Evolutionary conservation across 2,329 filamentous ascomycete genomes (phyloP).

Genomic region (Cryphonectria parasitica): DNA sequence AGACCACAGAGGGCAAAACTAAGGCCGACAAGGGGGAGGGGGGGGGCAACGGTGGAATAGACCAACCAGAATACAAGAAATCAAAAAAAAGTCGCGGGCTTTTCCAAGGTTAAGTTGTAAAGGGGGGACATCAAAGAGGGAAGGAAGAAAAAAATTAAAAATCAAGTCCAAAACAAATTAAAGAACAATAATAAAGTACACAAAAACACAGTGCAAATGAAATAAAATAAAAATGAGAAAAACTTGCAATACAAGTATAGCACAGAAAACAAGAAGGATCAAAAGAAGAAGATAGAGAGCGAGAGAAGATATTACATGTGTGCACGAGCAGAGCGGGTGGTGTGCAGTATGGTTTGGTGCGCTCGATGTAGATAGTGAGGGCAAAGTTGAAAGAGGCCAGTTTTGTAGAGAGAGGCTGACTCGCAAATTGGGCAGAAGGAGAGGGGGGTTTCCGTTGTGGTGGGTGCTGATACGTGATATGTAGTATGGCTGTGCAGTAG

Average conservation of each 20-base stretch:
- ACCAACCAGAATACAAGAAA: background rate
- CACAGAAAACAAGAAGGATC: background rate
- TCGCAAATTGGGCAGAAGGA: background rate
- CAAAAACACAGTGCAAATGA: background rate
- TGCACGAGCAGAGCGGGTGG: background rate
- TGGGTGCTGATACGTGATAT: background rate
- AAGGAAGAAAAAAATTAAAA: background rate
- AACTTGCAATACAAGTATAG: background rate
- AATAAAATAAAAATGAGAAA: background rate
- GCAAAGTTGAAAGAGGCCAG: background rate
- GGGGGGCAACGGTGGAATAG: background rate
- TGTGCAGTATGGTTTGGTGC: background rate
- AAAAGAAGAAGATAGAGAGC: background rate
- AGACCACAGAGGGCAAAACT: background rate
- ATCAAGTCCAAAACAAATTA: background rate
- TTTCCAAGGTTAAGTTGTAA: background rate
- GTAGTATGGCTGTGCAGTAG: background rate
- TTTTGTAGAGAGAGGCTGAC: background rate
- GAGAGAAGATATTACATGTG: background rate
- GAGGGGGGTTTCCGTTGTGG: background rate
- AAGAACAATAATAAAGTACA: background rate
- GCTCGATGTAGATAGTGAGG: background rate
- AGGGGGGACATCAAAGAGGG: background rate
- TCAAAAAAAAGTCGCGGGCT: background rate
- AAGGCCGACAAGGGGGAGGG: slow-evolving; percentile 1